phyloP scores from a whole-genome alignment of 768 basidiomycete species.

The Psilocybe tampanensis region DNA sequence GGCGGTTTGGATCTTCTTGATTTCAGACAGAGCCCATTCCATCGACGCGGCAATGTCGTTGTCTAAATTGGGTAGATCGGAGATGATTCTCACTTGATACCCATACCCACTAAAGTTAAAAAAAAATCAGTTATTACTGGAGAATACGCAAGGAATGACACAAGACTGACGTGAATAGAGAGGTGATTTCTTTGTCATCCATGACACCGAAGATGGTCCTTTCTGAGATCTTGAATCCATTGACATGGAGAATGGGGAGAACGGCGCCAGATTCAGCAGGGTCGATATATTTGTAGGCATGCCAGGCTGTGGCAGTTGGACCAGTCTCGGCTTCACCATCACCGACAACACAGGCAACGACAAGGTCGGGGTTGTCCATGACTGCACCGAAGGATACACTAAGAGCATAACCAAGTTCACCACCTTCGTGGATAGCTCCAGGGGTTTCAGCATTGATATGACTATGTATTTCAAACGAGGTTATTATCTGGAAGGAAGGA shows the following conservation, averaged over 20 bases:
- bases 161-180: constrained; percentile 66
- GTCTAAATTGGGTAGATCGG: constrained; percentile 67
- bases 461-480: constrained; percentile 29
- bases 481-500: neutral
- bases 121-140: neutral
- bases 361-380: constrained; percentile 89
- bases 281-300: constrained; percentile 88
- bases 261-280: constrained; percentile 89
- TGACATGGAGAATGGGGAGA: constrained; percentile 87
- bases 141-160: neutral
- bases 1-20: constrained; percentile 75
- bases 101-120: constrained; percentile 64
- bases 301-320: constrained; percentile 82
- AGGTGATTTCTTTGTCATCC: constrained; percentile 82
- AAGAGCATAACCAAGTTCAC: constrained; percentile 88
- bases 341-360: constrained; percentile 82
- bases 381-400: constrained; percentile 85
- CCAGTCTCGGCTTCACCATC: constrained; percentile 88
- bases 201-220: constrained; percentile 89
- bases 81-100: constrained; percentile 87
- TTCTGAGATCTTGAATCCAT: constrained; percentile 91
- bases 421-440: constrained; percentile 90
- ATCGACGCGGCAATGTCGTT: constrained; percentile 79
- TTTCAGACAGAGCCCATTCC: constrained; percentile 79
- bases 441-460: constrained; percentile 86